Evolutionary conservation across 2,329 filamentous ascomycete genomes (phyloP).

Genomic region (Alternaria rosae): DNA sequence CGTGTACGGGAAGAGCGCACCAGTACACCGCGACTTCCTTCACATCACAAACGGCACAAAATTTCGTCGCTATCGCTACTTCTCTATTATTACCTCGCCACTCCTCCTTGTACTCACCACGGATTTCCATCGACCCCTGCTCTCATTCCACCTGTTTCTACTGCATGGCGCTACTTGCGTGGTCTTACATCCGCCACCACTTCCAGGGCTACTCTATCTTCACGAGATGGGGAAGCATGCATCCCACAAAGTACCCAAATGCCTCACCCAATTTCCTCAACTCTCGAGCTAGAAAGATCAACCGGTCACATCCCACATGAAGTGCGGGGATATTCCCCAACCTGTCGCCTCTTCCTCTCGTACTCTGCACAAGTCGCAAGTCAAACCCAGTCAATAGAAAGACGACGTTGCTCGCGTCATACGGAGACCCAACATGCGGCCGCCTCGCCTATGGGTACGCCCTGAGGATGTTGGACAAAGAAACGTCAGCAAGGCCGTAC

Average conservation of each 20-base stretch:
- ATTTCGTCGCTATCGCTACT: background rate
- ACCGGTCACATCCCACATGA: conserved; percentile 4
- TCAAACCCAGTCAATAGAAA: conserved; percentile 2
- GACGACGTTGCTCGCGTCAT: conserved; percentile 1
- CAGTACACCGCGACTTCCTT: conserved; percentile 4
- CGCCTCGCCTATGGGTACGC: conserved; percentile 13
- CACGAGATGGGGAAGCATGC: background rate
- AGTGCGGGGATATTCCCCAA: background rate
- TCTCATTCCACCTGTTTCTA: background rate
- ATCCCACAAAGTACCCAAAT: conserved; percentile 1
- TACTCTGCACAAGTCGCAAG: background rate
- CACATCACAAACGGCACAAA: background rate
- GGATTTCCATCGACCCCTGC: background rate
- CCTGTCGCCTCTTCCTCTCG: background rate
- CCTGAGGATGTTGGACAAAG: conserved; percentile 22
- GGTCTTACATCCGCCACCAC: background rate
- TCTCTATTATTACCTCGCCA: background rate
- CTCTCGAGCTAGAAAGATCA: background rate
- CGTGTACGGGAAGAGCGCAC: background rate
- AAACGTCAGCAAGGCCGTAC: conserved; percentile 12
- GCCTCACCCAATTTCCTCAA: conserved; percentile 1
- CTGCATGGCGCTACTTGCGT: background rate
- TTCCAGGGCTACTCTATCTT: background rate
- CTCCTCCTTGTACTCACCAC: background rate
- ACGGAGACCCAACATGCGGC: conserved; percentile 6